These are phyloP conservation scores for Penicillium dipodomyicola DNA, from an alignment of 495 filamentous ascomycete species.

Conservation along the genomic window DNA sequence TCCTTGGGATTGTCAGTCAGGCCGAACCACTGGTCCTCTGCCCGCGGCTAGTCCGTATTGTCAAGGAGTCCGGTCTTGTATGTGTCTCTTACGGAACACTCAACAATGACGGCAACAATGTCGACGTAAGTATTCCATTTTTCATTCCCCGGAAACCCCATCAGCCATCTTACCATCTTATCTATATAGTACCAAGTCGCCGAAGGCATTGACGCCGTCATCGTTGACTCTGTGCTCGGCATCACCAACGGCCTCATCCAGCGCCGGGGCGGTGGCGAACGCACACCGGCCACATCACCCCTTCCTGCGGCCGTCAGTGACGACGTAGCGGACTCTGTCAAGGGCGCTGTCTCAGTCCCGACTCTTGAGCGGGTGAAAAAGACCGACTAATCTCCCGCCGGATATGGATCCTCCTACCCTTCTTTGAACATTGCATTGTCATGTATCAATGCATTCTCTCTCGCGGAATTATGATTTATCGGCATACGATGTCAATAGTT, in stretches of 20 bases:
- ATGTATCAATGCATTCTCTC: constrained; percentile 4
- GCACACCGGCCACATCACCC: constrained; percentile 28
- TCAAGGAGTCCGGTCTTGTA: constrained; percentile 90
- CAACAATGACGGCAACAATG: constrained; percentile 84
- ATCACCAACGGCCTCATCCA: constrained; percentile 71
- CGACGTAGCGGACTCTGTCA: constrained; percentile 13
- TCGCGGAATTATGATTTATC: constrained; percentile 9
- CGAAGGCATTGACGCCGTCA: constrained; percentile 94
- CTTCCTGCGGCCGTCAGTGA: constrained; percentile 22
- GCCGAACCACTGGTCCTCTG: constrained; percentile 83
- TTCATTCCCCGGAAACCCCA: background rate
- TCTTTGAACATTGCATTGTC: constrained; percentile 5
- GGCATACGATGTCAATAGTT: constrained; percentile 24
- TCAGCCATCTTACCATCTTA: background rate
- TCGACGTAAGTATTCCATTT: constrained; percentile 60
- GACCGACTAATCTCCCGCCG: constrained; percentile 12
- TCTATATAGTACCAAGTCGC: constrained; percentile 73
- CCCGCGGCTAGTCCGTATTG: constrained; percentile 89
- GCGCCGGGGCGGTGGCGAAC: constrained; percentile 33
- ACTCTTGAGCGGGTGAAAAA: constrained; percentile 28
- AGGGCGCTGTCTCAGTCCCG: constrained; percentile 33
- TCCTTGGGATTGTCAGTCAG: constrained; percentile 83
- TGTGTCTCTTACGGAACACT: constrained; percentile 90
- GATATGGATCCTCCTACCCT: constrained; percentile 5
- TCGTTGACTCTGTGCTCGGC: constrained; percentile 87